Evolutionary conservation across 176 grass and related monocot genomes (phyloP).

Genomic region (Bothriochloa decipiens): DNA sequence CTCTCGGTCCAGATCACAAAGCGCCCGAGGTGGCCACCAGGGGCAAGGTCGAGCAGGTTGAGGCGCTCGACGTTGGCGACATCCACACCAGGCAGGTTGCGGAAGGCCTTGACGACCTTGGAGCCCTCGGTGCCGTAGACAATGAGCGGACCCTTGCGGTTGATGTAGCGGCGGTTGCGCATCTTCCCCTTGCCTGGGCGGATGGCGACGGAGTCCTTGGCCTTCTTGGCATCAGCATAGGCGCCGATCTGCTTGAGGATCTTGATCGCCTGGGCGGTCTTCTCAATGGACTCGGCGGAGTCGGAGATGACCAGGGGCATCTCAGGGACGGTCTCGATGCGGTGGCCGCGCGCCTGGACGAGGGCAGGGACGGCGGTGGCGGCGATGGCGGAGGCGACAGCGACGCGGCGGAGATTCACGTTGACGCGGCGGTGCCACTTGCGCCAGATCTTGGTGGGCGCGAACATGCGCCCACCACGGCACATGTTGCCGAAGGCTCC

Average conservation of each 20-base stretch:
- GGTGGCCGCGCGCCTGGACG: conserved; percentile 73
- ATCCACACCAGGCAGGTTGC: conserved; percentile 83
- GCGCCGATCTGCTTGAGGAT: conserved; percentile 81
- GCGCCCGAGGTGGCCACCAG: conserved; percentile 75
- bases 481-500: conserved; percentile 96
- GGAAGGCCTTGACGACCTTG: conserved; percentile 90
- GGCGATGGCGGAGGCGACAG: conserved; percentile 63
- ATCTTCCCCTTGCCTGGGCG: conserved; percentile 81
- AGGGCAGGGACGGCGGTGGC: conserved; percentile 73
- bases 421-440: conserved; percentile 79
- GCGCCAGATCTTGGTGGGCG: conserved; percentile 85
- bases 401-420: conserved; percentile 58
- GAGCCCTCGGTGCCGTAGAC: conserved; percentile 81
- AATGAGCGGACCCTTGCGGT: conserved; percentile 76
- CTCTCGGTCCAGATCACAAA: conserved; percentile 93
- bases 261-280: conserved; percentile 81
- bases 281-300: conserved; percentile 68
- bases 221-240: conserved; percentile 74
- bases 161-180: conserved; percentile 84
- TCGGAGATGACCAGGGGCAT: conserved; percentile 83
- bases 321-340: conserved; percentile 70
- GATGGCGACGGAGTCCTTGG: conserved; percentile 72
- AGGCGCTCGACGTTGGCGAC: conserved; percentile 81
- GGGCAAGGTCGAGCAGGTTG: conserved; percentile 78
- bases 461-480: conserved; percentile 83